These are phyloP conservation scores for Mucor mucedo DNA, from an alignment of 371 early-diverging fungal species.

Conservation along the genomic window DNA sequence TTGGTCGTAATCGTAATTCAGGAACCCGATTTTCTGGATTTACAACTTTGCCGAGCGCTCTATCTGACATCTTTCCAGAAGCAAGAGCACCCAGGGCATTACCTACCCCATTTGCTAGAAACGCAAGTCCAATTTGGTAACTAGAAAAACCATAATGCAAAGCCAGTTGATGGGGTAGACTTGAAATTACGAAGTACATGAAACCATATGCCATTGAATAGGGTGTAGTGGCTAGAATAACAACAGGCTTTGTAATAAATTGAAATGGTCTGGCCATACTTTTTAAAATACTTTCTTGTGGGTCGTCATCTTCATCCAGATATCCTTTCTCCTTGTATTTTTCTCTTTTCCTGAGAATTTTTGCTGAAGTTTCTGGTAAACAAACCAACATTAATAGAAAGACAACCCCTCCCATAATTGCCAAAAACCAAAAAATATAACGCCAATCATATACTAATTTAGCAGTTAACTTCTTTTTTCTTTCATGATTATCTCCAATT, in stretches of 20 bases:
- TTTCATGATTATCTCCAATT: constrained; percentile 29
- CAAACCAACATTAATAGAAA: constrained; percentile 63
- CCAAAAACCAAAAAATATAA: constrained; percentile 68
- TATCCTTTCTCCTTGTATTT: background rate
- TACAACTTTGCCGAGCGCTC: constrained; percentile 20
- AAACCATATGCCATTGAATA: constrained; percentile 61
- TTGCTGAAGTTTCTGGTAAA: constrained; percentile 66
- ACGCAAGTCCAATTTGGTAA: constrained; percentile 50
- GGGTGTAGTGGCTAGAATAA: constrained; percentile 53
- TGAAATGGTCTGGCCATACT: constrained; percentile 46
- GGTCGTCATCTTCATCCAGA: background rate
- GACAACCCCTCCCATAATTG: constrained; percentile 60
- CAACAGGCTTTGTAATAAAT: constrained; percentile 50
- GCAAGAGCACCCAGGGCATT: constrained; percentile 51
- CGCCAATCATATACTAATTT: constrained; percentile 66
- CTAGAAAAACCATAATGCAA: constrained; percentile 37
- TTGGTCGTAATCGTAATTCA: constrained; percentile 40
- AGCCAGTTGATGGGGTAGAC: constrained; percentile 38
- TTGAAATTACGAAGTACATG: constrained; percentile 54
- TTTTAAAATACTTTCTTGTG: constrained; percentile 26
- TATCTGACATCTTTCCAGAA: constrained; percentile 49
- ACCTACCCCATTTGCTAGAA: constrained; percentile 51
- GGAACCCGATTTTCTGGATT: constrained; percentile 5
- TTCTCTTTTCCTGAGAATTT: constrained; percentile 25
- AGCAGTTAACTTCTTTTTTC: background rate